Base-by-base conservation (phyloP, 2,329 filamentous ascomycete genomes). In the Penicillium crustosum region DNA sequence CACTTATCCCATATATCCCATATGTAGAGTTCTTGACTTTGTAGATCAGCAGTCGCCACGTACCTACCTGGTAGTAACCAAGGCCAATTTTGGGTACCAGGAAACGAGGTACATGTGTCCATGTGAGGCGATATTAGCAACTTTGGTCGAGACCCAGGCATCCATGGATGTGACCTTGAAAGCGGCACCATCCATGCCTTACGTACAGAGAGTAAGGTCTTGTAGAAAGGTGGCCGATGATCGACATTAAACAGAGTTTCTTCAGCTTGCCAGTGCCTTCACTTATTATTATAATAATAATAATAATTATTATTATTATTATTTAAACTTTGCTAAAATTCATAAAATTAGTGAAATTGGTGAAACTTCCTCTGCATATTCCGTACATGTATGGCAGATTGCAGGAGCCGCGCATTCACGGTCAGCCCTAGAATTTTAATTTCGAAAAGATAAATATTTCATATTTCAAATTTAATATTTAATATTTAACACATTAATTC, bases 41-140 rank as follows among this genome's bases (percentile, higher is more conserved):
- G 17, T 29, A n/a, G 9, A 29, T 17, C 8, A 38, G 19, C 38
- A 41, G 33, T 49, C 51, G 49, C 54, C 58, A 58, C 58, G 51
- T n/a, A n/a, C n/a, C n/a, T n/a, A n/a, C n/a, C n/a, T n/a, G n/a
- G n/a, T 58, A 51, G 51, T 49, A 33, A 47, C 36, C 47, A 53
- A 21, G n/a, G 6, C 45, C 9, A 31, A 15, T 33, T 33, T 33
- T 33, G 12, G 31, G 12, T 41, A 27, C 35, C 15, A 35, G 23
- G 13, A 19, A 10, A 33, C 17, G 17, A 39, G 41, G 5, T 10
- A 43, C 12, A 41, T 41, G 10, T 39, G 19, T 39, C 19, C 19
- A 39, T 21, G 39, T 42, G 39, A 42, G 38, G 39, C 39, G 21
- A 43, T 15, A 13, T 25, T 15, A 4, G 39, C 15, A 27, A 44